Conservation (phyloP, 495 filamentous ascomycete genomes). For the Trichodelitschia bisporula region DNA sequence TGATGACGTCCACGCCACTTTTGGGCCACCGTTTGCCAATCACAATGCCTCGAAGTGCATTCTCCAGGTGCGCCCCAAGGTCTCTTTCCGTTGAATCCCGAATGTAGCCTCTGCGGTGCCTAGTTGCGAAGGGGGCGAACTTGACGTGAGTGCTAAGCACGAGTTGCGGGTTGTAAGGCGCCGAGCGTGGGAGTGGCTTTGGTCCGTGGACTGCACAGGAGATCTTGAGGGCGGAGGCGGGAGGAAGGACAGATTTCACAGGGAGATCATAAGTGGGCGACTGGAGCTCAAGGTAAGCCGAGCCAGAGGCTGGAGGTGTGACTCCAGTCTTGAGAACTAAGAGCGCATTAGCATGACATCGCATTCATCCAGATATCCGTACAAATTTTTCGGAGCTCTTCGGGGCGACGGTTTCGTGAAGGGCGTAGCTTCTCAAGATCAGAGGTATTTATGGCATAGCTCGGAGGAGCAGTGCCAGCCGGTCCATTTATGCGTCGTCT, state of each 20-base stretch:
- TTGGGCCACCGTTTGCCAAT: constrained; percentile 92
- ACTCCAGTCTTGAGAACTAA: constrained; percentile 77
- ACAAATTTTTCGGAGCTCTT: constrained; percentile 10
- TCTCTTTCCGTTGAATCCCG: constrained; percentile 73
- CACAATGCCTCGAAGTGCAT: constrained; percentile 65
- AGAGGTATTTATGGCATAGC: constrained; percentile 27
- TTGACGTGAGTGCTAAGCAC: constrained; percentile 82
- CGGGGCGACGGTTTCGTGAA: constrained; percentile 7
- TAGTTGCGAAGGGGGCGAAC: constrained; percentile 81
- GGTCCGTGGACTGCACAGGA: constrained; percentile 85
- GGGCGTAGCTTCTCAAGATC: constrained; percentile 16
- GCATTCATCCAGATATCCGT: not conserved
- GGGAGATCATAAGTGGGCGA: constrained; percentile 20
- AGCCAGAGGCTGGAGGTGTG: constrained; percentile 80
- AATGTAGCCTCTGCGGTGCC: constrained; percentile 59
- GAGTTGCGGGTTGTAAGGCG: constrained; percentile 71
- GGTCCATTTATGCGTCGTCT: constrained; percentile 83
- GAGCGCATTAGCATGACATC: not conserved
- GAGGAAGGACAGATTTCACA: constrained; percentile 13
- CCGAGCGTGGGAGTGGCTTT: constrained; percentile 66
- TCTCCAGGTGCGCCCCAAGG: constrained; percentile 73
- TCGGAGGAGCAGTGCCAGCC: constrained; percentile 44
- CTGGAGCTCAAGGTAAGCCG: constrained; percentile 77
- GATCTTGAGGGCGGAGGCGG: constrained; percentile 52
- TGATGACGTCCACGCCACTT: constrained; percentile 73